Base-by-base conservation (phyloP, 73 alveolate genomes). In the Blepharisma stoltei region DNA sequence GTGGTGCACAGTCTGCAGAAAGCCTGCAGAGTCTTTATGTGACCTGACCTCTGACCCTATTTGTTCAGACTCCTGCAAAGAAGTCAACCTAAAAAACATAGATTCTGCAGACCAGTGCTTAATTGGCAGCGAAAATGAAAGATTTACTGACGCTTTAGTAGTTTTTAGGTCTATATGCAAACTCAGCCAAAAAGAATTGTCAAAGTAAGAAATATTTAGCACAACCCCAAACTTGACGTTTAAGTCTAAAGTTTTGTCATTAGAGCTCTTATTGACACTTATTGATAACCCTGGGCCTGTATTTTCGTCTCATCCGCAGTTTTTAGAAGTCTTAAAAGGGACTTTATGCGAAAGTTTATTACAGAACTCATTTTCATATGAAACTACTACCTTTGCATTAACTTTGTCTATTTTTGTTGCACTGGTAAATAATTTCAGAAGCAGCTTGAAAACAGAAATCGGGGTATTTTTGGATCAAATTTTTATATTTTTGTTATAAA, bases 1-100 rank as follows among this genome's bases (percentile, higher is more conserved):
- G 6, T 95, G 99, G 98, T 95, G 99, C 76, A 81, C 90, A 84
- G 90, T 92, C n/a, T 95, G 99, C 68, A 80, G 99, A 81, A 84
- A 86, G 41, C 76, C 86, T 7, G 97, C 99, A 0, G 83, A 92
- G 60, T 88, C 84, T 68, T 95, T 86, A 87, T 93, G 98, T 76
- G 90, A 88, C 53, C 92, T 89, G n/a, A 85, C 94, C 43, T 71
- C 89, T 81, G 87, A 91, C 46, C 99, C 99, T 48, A 82, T 95
- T 0, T 95, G 99, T 82, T 93, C 98, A 6, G 86, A 83, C 32
- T 88, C 86, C 53, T 95, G 99, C 78, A 93, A 95, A 83, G 78
- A 90, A 71, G 80, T 80, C 55, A 94, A 90, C 80, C 71, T 78
- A 6, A 93, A 88, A 88, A 76, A 86, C 78, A 67, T 60, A 70